Conservation (phyloP, 2,329 filamentous ascomycete species). For the Fusarium clavum region DNA sequence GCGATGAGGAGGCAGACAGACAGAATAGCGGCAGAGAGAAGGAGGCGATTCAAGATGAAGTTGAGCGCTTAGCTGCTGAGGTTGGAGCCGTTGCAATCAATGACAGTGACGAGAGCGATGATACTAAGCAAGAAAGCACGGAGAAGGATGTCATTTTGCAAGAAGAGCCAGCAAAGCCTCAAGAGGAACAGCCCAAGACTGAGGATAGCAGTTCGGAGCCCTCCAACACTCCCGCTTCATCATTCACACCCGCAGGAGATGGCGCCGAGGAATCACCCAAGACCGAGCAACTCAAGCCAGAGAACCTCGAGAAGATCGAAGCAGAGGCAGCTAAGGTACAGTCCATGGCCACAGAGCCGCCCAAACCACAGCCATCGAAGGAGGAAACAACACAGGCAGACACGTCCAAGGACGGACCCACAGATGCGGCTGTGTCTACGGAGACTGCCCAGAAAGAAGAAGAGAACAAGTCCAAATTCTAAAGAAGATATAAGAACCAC, state of each 20-base stretch:
- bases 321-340: conserved; percentile 4
- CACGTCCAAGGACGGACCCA: not conserved
- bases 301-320: not conserved
- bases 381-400: conserved; percentile 5
- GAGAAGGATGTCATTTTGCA: not conserved
- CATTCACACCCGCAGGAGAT: not conserved
- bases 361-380: not conserved
- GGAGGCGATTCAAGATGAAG: conserved; percentile 58
- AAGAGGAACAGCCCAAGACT: conserved; percentile 2
- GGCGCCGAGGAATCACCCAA: conserved; percentile 3
- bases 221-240: not conserved
- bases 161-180: not conserved
- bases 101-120: conserved; percentile 37
- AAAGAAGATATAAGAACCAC: not conserved
- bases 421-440: not conserved
- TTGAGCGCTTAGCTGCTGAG: conserved; percentile 54
- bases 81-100: conserved; percentile 52
- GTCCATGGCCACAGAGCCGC: not conserved
- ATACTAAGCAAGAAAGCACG: conserved; percentile 5
- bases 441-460: not conserved
- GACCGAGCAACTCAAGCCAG: conserved; percentile 10
- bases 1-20: conserved; percentile 67
- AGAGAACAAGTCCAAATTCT: conserved; percentile 9
- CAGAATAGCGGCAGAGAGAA: conserved; percentile 54
- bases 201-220: conserved; percentile 3